Conservation (phyloP, 805 yeast genomes). For the Schizosaccharomyces osmophilus region DNA sequence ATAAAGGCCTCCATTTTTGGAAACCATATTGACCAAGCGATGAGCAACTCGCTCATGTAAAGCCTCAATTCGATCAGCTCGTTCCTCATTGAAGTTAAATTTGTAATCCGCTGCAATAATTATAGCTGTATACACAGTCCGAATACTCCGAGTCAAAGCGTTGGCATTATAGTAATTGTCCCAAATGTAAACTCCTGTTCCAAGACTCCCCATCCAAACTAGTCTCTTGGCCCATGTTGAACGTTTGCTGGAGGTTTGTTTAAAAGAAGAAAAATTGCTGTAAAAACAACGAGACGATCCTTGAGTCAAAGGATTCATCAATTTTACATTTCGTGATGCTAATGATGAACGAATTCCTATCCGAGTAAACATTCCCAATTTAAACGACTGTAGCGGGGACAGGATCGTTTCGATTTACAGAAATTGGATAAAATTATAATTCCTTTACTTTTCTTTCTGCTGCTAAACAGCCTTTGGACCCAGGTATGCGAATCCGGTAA, state of each 20-base stretch:
- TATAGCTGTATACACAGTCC: constrained; percentile 25
- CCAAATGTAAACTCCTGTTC: neutral
- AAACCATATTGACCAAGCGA: constrained; percentile 22
- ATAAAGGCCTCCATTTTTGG: constrained; percentile 31
- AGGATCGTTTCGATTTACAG: too few relatives aligned
- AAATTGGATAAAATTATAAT: too few relatives aligned
- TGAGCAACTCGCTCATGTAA: constrained; percentile 38
- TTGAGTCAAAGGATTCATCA: too few relatives aligned
- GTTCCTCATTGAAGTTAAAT: constrained; percentile 21
- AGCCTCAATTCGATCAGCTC: constrained; percentile 19
- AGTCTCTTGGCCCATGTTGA: neutral
- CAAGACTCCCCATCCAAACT: neutral
- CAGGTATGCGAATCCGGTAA: too few relatives aligned
- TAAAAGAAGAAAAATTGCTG: too few relatives aligned
- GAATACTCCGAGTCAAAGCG: constrained; percentile 25
- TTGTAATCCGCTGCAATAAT: constrained; percentile 39
- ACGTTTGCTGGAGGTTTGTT: neutral
- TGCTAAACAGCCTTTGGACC: too few relatives aligned
- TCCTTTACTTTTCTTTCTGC: too few relatives aligned
- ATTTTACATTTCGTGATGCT: too few relatives aligned
- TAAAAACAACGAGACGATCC: too few relatives aligned
- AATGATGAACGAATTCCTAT: too few relatives aligned
- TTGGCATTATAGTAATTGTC: constrained; percentile 25
- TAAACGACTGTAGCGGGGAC: too few relatives aligned
- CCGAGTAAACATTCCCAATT: too few relatives aligned